These are phyloP conservation scores for Fusarium equiseti DNA, from an alignment of 2,329 filamentous ascomycete species.

Conservation along the genomic window DNA sequence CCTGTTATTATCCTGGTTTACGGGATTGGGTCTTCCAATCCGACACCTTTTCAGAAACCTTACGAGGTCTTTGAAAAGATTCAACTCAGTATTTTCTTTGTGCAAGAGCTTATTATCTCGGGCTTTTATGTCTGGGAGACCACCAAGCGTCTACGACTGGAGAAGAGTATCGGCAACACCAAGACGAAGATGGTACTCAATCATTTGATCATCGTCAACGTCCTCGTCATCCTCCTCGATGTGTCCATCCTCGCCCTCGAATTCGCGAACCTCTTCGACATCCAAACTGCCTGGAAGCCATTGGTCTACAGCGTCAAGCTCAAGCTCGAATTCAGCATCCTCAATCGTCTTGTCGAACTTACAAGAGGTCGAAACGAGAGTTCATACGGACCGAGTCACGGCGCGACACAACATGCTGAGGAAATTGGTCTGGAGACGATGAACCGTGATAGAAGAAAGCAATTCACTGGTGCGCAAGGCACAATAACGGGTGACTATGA, in stretches of 20 bases:
- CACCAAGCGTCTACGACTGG: constrained; percentile 59
- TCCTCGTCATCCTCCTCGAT: constrained; percentile 58
- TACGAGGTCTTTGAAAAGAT: constrained; percentile 65
- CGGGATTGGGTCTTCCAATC: constrained; percentile 57
- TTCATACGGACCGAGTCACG: constrained; percentile 37
- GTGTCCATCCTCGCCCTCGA: constrained; percentile 49
- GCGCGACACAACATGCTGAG: constrained; percentile 10
- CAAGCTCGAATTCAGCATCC: constrained; percentile 55
- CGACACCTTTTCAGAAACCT: constrained; percentile 34
- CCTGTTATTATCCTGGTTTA: constrained; percentile 68
- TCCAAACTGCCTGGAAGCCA: constrained; percentile 43
- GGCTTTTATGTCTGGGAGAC: constrained; percentile 66
- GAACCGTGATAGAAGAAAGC: constrained; percentile 27
- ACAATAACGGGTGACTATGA: constrained; percentile 32
- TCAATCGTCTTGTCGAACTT: constrained; percentile 51
- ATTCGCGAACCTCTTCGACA: constrained; percentile 54
- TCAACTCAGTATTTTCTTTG: constrained; percentile 66
- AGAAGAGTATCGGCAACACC: constrained; percentile 48
- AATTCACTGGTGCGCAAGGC: constrained; percentile 16
- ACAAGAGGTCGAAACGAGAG: constrained; percentile 36
- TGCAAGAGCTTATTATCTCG: constrained; percentile 67
- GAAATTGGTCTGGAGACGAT: constrained; percentile 38
- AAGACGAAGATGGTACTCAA: constrained; percentile 39
- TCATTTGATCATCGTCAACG: constrained; percentile 59
- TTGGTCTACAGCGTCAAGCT: constrained; percentile 54